Base-by-base conservation (phyloP, 225 moss, liverwort and hornwort species). In the Marchantia paleacea region DNA sequence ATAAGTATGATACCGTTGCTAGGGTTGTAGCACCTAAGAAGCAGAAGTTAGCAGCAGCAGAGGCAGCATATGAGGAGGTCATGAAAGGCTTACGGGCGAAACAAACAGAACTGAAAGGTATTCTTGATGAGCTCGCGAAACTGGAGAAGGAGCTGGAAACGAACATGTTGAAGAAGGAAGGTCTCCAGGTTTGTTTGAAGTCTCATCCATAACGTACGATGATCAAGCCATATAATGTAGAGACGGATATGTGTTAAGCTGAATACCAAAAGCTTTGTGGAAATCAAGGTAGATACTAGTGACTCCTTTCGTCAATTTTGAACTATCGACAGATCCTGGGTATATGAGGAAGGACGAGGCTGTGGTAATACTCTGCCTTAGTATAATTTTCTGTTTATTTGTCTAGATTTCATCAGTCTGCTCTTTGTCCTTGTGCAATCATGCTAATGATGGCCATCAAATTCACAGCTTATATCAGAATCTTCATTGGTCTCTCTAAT, bases 101-200 rank as follows among this genome's bases (percentile, higher is more conserved):
- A 39, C 97, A 97, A 84, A 87, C 79, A 0, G 94, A 97, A 25
- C 79, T 97, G 77, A 93, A 86, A 73, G 87, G 75, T 12, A 94
- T 97, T 57, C 91, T 97, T 29, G 83, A 73, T 12, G 86, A 94
- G 70, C 91, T 97, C 16, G 89, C 91, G 78, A 88, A 78, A 15
- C 82, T 97, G 51, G 97, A 97, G 82, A 92, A 94, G 74, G 93
- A 94, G 13, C 88, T 97, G 47, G 89, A 93, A 30, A 69, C 86
- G 29, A 97, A 93, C 20, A 97, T 97, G 94, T 57, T 92, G 63
- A 97, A 91, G 67, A 97, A 97, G 52, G 94, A 97, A 64, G 90
- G 93, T 53, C 79, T 97, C 31, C 97, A 97, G 83, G 94, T 97
- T 29, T 57, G 29, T 75, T 5, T 7, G 39, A 39, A 39, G 3